Conservation (phyloP, 2,329 filamentous ascomycete species). For the Fusarium buharicum region DNA sequence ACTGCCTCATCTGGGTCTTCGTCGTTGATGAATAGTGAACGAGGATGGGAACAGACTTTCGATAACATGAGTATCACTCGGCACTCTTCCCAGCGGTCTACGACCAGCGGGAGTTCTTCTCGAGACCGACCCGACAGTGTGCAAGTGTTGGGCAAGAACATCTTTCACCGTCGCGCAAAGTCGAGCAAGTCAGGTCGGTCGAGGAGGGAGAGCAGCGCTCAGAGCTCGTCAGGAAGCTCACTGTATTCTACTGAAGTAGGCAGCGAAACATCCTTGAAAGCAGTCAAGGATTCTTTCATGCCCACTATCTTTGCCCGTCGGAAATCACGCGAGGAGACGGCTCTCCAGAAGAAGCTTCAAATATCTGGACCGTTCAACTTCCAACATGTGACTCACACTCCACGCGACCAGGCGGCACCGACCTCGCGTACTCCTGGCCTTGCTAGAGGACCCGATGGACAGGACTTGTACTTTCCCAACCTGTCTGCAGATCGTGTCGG, state of each 20-base stretch:
- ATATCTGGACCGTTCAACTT: conserved; percentile 75
- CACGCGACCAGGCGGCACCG: conserved; percentile 59
- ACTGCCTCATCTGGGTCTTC: conserved; percentile 66
- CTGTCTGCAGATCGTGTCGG: conserved; percentile 51
- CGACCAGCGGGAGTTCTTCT: conserved; percentile 61
- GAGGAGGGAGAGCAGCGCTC: conserved; percentile 60
- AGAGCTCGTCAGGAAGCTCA: conserved; percentile 60
- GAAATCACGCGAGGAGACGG: conserved; percentile 53
- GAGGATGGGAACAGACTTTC: conserved; percentile 61
- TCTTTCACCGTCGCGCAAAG: conserved; percentile 65
- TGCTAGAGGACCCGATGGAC: conserved; percentile 46
- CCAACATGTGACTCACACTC: conserved; percentile 70
- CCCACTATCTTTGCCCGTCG: conserved; percentile 64
- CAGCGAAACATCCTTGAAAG: conserved; percentile 48
- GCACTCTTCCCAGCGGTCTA: conserved; percentile 67
- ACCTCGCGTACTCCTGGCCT: conserved; percentile 49
- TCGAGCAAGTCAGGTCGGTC: conserved; percentile 55
- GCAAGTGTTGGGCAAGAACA: conserved; percentile 67
- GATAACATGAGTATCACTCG: conserved; percentile 63
- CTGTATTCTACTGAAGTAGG: conserved; percentile 59
- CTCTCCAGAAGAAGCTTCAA: conserved; percentile 55
- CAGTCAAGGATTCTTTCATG: conserved; percentile 58
- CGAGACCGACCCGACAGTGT: conserved; percentile 68
- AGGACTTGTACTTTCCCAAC: conserved; percentile 59
- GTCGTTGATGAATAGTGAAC: conserved; percentile 58